Conservation (phyloP, 139 green algal genomes). For the Zygnema cylindricum region DNA sequence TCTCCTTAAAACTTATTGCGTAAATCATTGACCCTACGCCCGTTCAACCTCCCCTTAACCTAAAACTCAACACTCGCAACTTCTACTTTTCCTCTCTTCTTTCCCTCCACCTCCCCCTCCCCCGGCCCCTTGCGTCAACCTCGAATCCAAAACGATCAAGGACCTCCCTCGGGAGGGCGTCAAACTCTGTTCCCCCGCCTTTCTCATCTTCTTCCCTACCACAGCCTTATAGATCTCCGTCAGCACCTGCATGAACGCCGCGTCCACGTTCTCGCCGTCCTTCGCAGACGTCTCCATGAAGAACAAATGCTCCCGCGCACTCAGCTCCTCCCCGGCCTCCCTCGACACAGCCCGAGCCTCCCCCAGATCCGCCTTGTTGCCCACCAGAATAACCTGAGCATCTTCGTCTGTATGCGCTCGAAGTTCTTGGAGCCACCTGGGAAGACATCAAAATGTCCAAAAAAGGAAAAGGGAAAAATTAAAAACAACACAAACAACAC, state of each 20-base stretch:
- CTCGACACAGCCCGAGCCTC: not conserved
- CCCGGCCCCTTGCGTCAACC: too few relatives aligned
- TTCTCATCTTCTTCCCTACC: not conserved
- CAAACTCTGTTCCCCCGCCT: not conserved
- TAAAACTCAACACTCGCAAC: too few relatives aligned
- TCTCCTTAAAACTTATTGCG: too few relatives aligned
- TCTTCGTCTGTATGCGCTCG: not conserved
- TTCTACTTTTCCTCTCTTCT: too few relatives aligned
- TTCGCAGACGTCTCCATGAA: slow-evolving; percentile 19
- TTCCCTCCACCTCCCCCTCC: too few relatives aligned
- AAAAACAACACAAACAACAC: too few relatives aligned
- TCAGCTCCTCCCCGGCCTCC: not conserved
- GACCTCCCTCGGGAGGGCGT: not conserved
- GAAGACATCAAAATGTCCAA: too few relatives aligned
- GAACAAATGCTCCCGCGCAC: not conserved
- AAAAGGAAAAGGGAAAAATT: too few relatives aligned
- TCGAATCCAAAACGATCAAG: not conserved
- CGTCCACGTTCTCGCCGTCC: slow-evolving; percentile 16
- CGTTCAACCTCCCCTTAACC: too few relatives aligned
- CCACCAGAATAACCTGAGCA: not conserved
- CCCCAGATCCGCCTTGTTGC: slow-evolving; percentile 5
- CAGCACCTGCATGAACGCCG: slow-evolving; percentile 8
- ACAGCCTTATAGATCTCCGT: not conserved
- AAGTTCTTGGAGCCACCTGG: slow-evolving; percentile 13
- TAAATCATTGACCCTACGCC: too few relatives aligned